A percentile compares a stretch with the other conserved stretches of the same genome.
These are phyloP conservation scores for Fusarium xyrophilum DNA, from an alignment of 2,329 filamentous ascomycete genomes.

Conservation along the genomic window DNA sequence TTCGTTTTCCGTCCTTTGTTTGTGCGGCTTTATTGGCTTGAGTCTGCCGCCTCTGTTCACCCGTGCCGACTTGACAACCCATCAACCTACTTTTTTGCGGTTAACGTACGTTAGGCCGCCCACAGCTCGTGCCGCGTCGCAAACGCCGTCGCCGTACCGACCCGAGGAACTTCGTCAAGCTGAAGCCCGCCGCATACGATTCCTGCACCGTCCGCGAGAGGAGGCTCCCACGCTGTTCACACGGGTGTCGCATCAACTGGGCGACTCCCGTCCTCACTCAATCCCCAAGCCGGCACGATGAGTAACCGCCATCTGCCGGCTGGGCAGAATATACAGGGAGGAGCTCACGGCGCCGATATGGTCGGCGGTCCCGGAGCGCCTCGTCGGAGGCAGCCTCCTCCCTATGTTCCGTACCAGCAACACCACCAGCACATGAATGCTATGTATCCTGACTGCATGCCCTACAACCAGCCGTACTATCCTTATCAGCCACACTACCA, in stretches of 20 bases:
- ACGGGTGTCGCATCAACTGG: conserved; percentile 46
- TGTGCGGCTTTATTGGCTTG: conserved; percentile 26
- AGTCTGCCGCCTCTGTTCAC: conserved; percentile 25
- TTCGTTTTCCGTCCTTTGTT: conserved; percentile 10
- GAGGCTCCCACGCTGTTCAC: conserved; percentile 33
- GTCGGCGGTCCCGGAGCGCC: conserved; percentile 47
- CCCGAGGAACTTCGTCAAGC: conserved; percentile 31
- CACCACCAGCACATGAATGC: conserved; percentile 52
- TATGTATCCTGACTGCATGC: conserved; percentile 61
- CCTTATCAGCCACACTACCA: conserved; percentile 65
- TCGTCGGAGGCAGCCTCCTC: conserved; percentile 49
- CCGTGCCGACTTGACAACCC: conserved; percentile 10
- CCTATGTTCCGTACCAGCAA: conserved; percentile 43
- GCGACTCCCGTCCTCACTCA: conserved; percentile 45
- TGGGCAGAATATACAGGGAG: conserved; percentile 69
- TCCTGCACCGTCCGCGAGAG: conserved; percentile 19
- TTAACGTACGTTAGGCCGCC: conserved; percentile 20
- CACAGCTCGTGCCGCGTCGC: conserved; percentile 36
- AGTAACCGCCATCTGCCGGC: conserved; percentile 78
- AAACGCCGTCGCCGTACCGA: conserved; percentile 5
- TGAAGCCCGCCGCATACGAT: conserved; percentile 28
- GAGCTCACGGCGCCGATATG: conserved; percentile 47
- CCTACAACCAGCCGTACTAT: conserved; percentile 58
- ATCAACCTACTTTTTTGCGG: conserved; percentile 29
- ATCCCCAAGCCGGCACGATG: conserved; percentile 76